Base-by-base conservation (phyloP, 108 stramenopile species). In the Cyclotella baltica region DNA sequence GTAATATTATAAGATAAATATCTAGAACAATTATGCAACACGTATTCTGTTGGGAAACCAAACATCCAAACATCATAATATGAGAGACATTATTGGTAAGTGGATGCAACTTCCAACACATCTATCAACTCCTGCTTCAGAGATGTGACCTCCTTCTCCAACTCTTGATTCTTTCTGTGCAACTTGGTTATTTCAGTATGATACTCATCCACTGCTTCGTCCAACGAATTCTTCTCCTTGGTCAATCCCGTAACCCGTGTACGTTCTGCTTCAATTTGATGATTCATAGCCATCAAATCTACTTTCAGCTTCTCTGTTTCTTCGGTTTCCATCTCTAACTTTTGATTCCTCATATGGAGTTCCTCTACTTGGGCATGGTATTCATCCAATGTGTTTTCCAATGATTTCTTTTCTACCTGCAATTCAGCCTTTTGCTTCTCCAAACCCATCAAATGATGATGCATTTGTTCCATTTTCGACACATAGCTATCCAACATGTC, bases 61-160 rank as follows among this genome's bases (percentile, higher is more conserved):
- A n/a, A n/a, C n/a, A n/a, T n/a, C 51, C n/a, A n/a, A n/a, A 52
- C 51, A 52, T 13, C 10, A 52, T 19, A 10, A 8, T 13, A 43
- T 43, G 40, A 8, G 8, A 43, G 40, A 11, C 64, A 47, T 46
- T 23, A 50, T 67, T 67, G 67, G 16, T 67, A 50, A 34, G 3
- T 8, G 15, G 37, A 33, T 3, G 63, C 63, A 29, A 43, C 48
- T 18, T 67, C 67, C 19, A 67, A 34, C n/a, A 67, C 48, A 50
- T 67, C 67, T 25, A 67, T 67, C 48, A 67, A 37, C 18, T 67
- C 67, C 18, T 67, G 37, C 48, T 67, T 67, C 50, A 67, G 33
- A 10, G 50, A 19, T 30, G n/a, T 50, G 6, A 5, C 51, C 23
- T 67, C 67, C 25, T 25, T 67, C 50, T 67, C 67, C 27, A 67